Base-by-base conservation (phyloP, 768 basidiomycete species). In the Pleurotus eryngii region DNA sequence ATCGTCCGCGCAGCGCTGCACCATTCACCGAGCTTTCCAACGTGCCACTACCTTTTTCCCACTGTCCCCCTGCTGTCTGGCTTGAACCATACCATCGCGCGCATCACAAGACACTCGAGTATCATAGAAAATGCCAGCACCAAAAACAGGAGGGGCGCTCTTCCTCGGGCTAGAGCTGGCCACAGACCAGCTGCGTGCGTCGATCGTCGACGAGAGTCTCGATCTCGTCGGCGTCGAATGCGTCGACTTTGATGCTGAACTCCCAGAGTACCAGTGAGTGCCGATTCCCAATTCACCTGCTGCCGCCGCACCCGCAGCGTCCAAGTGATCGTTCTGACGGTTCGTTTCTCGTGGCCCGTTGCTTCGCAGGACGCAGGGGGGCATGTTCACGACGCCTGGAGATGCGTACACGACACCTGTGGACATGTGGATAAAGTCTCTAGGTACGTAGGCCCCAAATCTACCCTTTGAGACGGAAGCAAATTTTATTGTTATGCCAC, bases 101-200 rank as follows among this genome's bases (percentile, higher is more conserved):
- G 2, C 30, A 35, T 35, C 30, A 11, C 11, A 35, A 35, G 30
- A 35, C 30, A 11, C 30, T 45, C 42, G 42, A 45, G 5, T 7
- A n/a, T 27, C 20, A 11, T n/a, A 54, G 38, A 42, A n/a, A 30
- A 76, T 81, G 78, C 76, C 77, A 60, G 71, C 73, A 57, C 61
- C 69, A 63, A 79, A 81, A 70, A 68, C 73, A 17, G 75, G 74
- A 57, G 75, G 76, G 47, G 71, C 75, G 55, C 80, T 90, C 63
- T 94, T 92, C 73, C 84, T 95, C 42, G 92, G 92, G 58, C 81
- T 95, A 68, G 91, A 93, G 75, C 81, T 94, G 55, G 86, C 89
- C 3, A 86, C 86, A 37, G 92, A 93, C 77, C 88, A 92, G 72
- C 74, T 93, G 45, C 83, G 90, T 49, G 92, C 90, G 45, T 86